Evolutionary conservation across 345 rosid species (phyloP).

Genomic region (Populus euphratica): DNA sequence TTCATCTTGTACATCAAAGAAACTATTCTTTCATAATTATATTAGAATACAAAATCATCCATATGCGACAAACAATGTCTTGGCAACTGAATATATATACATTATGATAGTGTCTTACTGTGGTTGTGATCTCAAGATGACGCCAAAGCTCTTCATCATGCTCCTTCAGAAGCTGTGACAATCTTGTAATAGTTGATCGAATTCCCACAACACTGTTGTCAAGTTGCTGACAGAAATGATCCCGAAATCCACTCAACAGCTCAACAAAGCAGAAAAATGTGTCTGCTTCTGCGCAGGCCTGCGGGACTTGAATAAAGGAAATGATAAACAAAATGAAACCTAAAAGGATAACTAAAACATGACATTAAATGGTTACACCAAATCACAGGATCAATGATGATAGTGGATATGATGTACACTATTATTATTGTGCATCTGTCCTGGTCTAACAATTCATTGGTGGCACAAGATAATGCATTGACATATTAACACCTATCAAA

Average conservation of each 20-base stretch:
- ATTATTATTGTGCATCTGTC: background rate
- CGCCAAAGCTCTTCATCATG: slow-evolving; percentile 99
- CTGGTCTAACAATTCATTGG: background rate
- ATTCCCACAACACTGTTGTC: slow-evolving; percentile 97
- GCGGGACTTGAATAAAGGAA: slow-evolving; percentile 42
- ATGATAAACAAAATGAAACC: slow-evolving; percentile 24
- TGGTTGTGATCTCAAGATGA: slow-evolving; percentile 90
- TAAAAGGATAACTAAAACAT: background rate
- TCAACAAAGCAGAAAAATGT: slow-evolving; percentile 96
- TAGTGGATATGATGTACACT: background rate
- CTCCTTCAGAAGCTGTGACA: slow-evolving; percentile 77
- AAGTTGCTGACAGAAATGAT: slow-evolving; percentile 94
- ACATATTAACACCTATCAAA: background rate
- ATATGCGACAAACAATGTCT: background rate
- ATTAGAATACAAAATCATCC: background rate
- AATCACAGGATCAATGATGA: slow-evolving; percentile 3
- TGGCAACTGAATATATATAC: background rate
- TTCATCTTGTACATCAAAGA: background rate
- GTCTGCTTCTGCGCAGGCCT: slow-evolving; percentile 87
- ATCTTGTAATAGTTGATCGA: slow-evolving; percentile 73
- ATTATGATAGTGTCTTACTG: slow-evolving; percentile 45
- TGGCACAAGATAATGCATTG: background rate
- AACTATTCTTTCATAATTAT: background rate
- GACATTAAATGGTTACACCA: background rate
- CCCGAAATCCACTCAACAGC: slow-evolving; percentile 91